Evolutionary conservation across 2,329 filamentous ascomycete species (phyloP), one percentile per base, ranked within the genome.

Genomic region (Xylaria sp.): DNA sequence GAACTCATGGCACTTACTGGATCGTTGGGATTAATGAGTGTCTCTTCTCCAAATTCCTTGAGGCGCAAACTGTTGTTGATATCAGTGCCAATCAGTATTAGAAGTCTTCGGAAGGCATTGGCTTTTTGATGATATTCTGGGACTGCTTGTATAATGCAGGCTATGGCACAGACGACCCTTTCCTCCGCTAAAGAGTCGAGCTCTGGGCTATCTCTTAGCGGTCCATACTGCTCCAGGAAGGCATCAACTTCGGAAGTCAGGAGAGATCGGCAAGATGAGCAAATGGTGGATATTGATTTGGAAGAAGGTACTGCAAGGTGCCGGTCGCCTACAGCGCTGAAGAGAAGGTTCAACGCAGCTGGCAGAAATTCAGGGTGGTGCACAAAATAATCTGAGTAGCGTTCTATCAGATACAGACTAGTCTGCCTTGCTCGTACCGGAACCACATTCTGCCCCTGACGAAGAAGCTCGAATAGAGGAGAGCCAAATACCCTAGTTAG

Each of bases 301-400:
- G 90, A 89, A 2, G 90, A 88, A 44, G 83, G 79, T n/a, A 80
- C 77, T 7, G 86, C 85, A 41, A 92, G 76, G 3, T 79, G 73
- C 1, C 80, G 74, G 26, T 88, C 84, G 17, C 81, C 79, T 3
- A 93, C 76, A 6, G 88, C 85, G 26, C 79, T 81, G 67, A 95
- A 92, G 1, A 94, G 78, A 41, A 93, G 84, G 44, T 87, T 89
- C 20, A 95, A 76, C 1, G 88, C 88, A 39, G 85, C 77, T 1
- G 89, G 87, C 1, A 95, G 78, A 56, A 85, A 83, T 26, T 82
- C 78, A 1, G 85, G 76, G 65, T 90, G 85, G 19, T 85, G 81
- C 63, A 89, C 82, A 69, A 95, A 93, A 71, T 90, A 94, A 49
- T 87, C 83, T 4, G 88, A 85, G 66, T 91, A 92, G 21, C 84